Evolutionary conservation across 2,329 filamentous ascomycete species (phyloP).

Genomic region (Sclerotinia sclerotiorum): DNA sequence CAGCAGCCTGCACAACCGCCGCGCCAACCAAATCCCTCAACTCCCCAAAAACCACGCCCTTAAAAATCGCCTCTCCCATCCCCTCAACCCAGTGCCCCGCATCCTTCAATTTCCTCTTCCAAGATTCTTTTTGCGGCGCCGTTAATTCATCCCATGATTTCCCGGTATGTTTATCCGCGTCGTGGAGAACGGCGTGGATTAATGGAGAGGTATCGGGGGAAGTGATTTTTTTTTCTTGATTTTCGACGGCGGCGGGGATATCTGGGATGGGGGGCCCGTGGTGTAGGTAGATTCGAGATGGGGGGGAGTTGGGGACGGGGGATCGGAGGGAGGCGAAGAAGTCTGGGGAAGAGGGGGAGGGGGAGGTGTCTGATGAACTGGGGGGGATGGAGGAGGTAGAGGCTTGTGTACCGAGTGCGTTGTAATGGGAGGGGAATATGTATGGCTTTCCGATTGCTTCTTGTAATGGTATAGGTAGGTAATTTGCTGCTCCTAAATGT

Average conservation of each 20-base stretch:
- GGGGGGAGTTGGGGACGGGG: background rate
- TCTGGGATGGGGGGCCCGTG: background rate
- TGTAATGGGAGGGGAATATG: slow-evolving; percentile 24
- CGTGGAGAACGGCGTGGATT: slow-evolving; percentile 33
- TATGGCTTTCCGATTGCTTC: slow-evolving; percentile 36
- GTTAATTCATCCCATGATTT: slow-evolving; percentile 39
- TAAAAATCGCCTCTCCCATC: slow-evolving; percentile 38
- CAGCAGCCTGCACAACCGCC: slow-evolving; percentile 29
- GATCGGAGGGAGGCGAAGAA: slow-evolving; percentile 19
- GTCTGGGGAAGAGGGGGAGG: background rate
- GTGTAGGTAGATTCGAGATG: background rate
- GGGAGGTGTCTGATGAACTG: background rate
- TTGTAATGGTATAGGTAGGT: slow-evolving; percentile 34
- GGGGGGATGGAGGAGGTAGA: background rate
- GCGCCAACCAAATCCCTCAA: slow-evolving; percentile 37
- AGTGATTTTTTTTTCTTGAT: background rate
- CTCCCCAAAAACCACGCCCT: slow-evolving; percentile 41
- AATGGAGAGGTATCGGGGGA: background rate
- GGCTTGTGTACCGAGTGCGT: background rate
- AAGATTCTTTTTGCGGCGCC: slow-evolving; percentile 35
- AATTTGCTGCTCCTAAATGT: slow-evolving; percentile 33
- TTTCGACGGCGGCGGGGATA: too few relatives aligned
- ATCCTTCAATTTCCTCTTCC: slow-evolving; percentile 38
- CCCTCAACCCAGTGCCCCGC: slow-evolving; percentile 41
- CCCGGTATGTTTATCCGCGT: slow-evolving; percentile 31